These are phyloP conservation scores for Amanita fuliginea DNA, from an alignment of 768 basidiomycete genomes.

Conservation along the genomic window DNA sequence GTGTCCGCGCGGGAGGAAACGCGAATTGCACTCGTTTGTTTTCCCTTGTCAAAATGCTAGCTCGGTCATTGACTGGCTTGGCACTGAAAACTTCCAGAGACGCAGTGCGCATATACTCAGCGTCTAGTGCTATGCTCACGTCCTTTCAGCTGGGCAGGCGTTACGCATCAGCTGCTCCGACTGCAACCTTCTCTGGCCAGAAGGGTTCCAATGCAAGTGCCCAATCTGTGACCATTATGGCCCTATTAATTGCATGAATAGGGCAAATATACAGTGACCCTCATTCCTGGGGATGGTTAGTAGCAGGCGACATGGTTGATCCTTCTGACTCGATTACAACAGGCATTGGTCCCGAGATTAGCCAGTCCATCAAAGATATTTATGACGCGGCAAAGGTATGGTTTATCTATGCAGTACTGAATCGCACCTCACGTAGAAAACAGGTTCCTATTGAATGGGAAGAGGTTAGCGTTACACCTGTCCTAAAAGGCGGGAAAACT, in stretches of 20 bases:
- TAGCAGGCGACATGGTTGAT: background rate
- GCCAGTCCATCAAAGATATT: conserved; percentile 90
- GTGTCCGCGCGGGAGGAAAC: conserved; percentile 4
- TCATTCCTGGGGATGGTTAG: conserved; percentile 94
- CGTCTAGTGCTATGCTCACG: background rate
- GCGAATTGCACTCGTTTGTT: background rate
- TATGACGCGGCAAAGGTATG: conserved; percentile 76
- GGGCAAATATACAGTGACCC: conserved; percentile 95
- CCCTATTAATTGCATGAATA: conserved; percentile 17
- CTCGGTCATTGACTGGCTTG: conserved; percentile 42
- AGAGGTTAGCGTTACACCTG: conserved; percentile 93
- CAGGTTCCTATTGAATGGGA: conserved; percentile 99
- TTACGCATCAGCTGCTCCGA: conserved; percentile 72
- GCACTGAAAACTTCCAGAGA: conserved; percentile 39
- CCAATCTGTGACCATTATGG: conserved; percentile 3
- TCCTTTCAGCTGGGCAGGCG: conserved; percentile 36
- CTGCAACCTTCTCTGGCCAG: conserved; percentile 83
- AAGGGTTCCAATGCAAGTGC: conserved; percentile 74
- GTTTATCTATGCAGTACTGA: background rate
- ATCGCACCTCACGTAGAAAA: conserved; percentile 4
- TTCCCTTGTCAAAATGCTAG: conserved; percentile 36
- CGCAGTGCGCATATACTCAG: conserved; percentile 28
- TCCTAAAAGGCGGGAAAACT: conserved; percentile 91
- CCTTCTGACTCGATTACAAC: conserved; percentile 8
- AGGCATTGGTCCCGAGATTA: conserved; percentile 99